These are phyloP conservation scores for Histomonas meleagridis DNA, from an alignment of 208 protist genomes.

Conservation along the genomic window DNA sequence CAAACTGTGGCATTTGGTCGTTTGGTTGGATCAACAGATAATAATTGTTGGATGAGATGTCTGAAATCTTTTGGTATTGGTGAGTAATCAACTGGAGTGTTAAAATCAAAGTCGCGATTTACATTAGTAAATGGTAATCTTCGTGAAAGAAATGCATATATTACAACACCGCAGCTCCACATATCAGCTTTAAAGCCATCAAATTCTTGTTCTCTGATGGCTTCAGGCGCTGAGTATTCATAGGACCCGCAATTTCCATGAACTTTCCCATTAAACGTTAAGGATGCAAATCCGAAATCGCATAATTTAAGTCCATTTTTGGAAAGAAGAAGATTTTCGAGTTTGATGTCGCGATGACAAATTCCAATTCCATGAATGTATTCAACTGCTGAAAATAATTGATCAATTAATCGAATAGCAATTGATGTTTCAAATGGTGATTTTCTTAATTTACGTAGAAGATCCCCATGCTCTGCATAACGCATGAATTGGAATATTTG, in stretches of 20 bases:
- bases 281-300: neutral
- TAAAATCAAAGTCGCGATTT: neutral
- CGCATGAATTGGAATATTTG: neutral
- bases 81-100: neutral
- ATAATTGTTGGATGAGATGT: neutral
- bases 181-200: slow-evolving; percentile 1
- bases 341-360: neutral
- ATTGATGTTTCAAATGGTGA: neutral
- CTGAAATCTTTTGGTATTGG: neutral
- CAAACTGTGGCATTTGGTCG: neutral
- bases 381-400: neutral
- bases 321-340: neutral
- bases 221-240: neutral
- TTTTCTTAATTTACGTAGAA: neutral
- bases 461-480: neutral
- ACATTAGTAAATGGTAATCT: neutral
- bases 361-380: neutral
- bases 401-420: neutral
- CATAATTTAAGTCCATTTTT: neutral
- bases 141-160: neutral
- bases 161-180: neutral
- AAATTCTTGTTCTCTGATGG: neutral
- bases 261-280: neutral
- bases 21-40: neutral
- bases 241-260: neutral